phyloP scores from a whole-genome alignment of 208 protist species.

The Leishmania gerbilli region DNA sequence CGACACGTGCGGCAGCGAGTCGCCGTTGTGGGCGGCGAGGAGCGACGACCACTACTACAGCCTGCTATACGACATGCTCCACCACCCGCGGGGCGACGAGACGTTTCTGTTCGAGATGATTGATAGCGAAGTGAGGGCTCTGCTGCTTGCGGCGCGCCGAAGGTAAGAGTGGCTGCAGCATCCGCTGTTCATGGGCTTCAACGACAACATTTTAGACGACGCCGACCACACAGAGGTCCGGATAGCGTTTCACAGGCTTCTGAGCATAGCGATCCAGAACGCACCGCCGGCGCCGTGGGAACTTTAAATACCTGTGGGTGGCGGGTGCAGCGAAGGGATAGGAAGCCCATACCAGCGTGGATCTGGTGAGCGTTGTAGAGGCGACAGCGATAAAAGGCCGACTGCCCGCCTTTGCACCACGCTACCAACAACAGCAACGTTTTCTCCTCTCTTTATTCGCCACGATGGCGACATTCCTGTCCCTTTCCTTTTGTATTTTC shows the following conservation, averaged over 20 bases:
- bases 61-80: conserved; percentile 18
- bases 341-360: background rate
- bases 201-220: conserved; percentile 3
- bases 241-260: background rate
- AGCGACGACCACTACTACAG: conserved; percentile 24
- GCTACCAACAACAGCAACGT: no score
- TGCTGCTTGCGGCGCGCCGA: conserved; percentile 13
- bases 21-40: conserved; percentile 10
- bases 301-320: background rate
- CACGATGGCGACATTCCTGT: no score
- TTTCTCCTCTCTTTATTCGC: no score
- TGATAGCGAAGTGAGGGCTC: conserved; percentile 11
- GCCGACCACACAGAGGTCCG: conserved; percentile 7
- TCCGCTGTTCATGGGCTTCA: conserved; percentile 21
- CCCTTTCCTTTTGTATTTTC: no score
- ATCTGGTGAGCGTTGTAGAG: background rate
- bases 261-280: conserved; percentile 15
- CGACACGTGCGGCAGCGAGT: conserved; percentile 6
- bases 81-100: conserved; percentile 15
- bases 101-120: conserved; percentile 27
- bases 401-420: no score
- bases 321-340: background rate
- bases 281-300: conserved; percentile 16
- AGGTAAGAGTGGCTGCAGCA: conserved; percentile 14
- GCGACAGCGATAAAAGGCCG: no score